Conservation (phyloP, 2,329 filamentous ascomycete genomes). For the Colletotrichum brevisporum region DNA sequence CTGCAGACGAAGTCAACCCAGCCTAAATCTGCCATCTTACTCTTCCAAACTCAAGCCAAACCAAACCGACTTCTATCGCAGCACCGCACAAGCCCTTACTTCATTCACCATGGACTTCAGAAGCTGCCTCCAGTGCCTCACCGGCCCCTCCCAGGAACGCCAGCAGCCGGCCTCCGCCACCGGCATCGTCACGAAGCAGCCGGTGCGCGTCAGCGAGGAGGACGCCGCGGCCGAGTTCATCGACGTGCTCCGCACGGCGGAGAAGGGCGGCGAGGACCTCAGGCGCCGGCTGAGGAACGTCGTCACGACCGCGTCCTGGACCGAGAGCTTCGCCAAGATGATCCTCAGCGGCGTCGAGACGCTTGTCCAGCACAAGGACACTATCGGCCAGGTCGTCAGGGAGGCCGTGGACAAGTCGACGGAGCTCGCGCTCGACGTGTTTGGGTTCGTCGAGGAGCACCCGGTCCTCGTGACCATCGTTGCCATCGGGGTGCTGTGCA, state of each 20-base stretch:
- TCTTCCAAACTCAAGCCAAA: too few relatives aligned
- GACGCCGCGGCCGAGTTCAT: constrained; percentile 29
- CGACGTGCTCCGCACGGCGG: constrained; percentile 22
- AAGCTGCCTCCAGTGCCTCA: neutral
- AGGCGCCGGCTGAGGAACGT: constrained; percentile 18
- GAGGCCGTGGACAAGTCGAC: constrained; percentile 30
- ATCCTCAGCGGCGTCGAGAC: constrained; percentile 29
- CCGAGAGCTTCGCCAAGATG: constrained; percentile 29
- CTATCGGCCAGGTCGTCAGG: constrained; percentile 24
- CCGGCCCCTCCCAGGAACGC: neutral
- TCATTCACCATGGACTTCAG: neutral
- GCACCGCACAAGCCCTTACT: too few relatives aligned
- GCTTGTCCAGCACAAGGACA: constrained; percentile 28
- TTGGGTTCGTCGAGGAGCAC: constrained; percentile 22
- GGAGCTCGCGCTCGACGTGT: constrained; percentile 9
- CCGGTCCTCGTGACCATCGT: constrained; percentile 31
- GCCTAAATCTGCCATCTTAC: too few relatives aligned
- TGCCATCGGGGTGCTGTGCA: constrained; percentile 34
- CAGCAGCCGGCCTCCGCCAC: neutral
- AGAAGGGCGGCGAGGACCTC: constrained; percentile 22
- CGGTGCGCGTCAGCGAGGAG: neutral
- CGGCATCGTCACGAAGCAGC: constrained; percentile 16
- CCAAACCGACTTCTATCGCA: too few relatives aligned
- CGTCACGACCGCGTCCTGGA: constrained; percentile 30
- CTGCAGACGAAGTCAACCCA: too few relatives aligned